Evolutionary conservation across 2,329 filamentous ascomycete genomes (phyloP).

Genomic region (Fusarium sarcochroum): DNA sequence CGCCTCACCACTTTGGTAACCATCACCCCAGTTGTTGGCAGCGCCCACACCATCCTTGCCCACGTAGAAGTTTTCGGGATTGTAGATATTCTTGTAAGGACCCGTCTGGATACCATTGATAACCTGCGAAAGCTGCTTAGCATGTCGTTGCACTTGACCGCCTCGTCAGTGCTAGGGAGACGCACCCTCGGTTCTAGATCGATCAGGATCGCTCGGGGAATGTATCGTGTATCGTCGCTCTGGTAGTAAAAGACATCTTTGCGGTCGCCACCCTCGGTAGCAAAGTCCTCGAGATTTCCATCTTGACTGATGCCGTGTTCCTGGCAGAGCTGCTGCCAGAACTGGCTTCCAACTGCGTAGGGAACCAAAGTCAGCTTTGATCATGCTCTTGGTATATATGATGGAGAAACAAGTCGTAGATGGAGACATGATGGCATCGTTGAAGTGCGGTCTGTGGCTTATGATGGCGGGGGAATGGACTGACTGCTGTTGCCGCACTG

Average conservation of each 20-base stretch:
- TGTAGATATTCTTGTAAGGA: conserved; percentile 98
- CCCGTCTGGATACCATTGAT: conserved; percentile 94
- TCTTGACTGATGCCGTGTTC: conserved; percentile 98
- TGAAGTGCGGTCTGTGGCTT: conserved; percentile 15
- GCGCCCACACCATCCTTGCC: conserved; percentile 94
- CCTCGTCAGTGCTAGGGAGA: not conserved
- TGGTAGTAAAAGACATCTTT: conserved; percentile 99
- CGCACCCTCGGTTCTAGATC: conserved; percentile 90
- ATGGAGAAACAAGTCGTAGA: not conserved
- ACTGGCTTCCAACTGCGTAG: conserved; percentile 87
- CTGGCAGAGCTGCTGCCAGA: conserved; percentile 98
- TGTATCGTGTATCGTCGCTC: conserved; percentile 98
- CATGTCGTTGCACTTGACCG: conserved; percentile 1
- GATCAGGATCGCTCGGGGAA: conserved; percentile 93
- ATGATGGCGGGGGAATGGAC: conserved; percentile 57
- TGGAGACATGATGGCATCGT: not conserved
- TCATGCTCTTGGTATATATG: not conserved
- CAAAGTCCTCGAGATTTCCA: conserved; percentile 97
- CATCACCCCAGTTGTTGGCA: conserved; percentile 98
- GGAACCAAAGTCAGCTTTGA: conserved; percentile 53
- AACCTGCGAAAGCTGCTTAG: conserved; percentile 64
- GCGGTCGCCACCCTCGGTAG: conserved; percentile 95
- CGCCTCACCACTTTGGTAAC: conserved; percentile 91
- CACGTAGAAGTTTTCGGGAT: conserved; percentile 98
- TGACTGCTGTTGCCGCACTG: conserved; percentile 99